Percentiles rank a stretch among this genome's conserved stretches.
phyloP scores from a whole-genome alignment of 305 asterid genomes.

The Solanum hybrid region DNA sequence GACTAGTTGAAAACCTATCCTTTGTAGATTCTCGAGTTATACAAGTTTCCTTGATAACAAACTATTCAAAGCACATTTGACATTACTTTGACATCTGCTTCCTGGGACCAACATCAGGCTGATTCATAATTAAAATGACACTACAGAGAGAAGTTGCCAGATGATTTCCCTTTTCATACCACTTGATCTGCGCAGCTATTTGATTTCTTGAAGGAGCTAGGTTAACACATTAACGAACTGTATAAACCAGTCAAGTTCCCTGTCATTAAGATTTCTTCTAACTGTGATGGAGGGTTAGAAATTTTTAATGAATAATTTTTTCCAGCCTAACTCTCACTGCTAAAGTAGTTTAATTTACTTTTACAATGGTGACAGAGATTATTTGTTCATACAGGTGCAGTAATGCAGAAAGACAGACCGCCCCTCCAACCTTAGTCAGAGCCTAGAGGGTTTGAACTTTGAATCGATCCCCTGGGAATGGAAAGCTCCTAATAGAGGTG shows the following conservation, averaged over 20 bases:
- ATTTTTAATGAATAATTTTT: neutral
- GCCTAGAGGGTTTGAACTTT: neutral
- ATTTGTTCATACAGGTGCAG: neutral
- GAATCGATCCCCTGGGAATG: neutral
- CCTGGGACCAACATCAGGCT: neutral
- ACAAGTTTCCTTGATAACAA: neutral
- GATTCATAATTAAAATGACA: neutral
- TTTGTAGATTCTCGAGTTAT: neutral
- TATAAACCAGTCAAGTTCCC: neutral
- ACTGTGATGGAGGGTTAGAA: neutral
- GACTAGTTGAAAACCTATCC: neutral
- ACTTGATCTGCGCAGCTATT: neutral
- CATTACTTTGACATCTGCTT: neutral
- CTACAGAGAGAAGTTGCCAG: neutral
- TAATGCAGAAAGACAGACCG: neutral
- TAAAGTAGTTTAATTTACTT: neutral
- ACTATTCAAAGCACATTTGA: neutral
- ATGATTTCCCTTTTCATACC: neutral
- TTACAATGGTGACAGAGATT: neutral
- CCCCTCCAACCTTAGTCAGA: neutral
- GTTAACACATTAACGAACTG: neutral
- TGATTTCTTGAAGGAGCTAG: neutral
- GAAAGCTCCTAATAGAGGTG: neutral
- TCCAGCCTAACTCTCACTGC: neutral
- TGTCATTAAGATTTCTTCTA: neutral